A percentile compares a stretch with the other conserved stretches of the same genome.
These are phyloP conservation scores for Fusarium sp. DNA, from an alignment of 2,329 filamentous ascomycete species.

Conservation along the genomic window DNA sequence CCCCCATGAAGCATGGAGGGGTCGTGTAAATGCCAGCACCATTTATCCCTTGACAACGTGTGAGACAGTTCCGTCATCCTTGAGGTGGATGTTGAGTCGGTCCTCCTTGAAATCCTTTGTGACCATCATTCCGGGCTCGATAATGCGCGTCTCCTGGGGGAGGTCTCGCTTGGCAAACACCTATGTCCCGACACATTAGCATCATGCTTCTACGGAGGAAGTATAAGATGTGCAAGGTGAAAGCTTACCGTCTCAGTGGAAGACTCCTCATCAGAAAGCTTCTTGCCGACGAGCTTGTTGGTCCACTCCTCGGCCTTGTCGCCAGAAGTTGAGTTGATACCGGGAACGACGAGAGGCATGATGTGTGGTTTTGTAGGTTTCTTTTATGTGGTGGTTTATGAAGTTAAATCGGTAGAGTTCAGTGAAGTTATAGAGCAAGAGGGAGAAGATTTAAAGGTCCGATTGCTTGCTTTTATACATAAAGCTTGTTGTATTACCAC, in stretches of 20 bases:
- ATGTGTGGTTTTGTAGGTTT: slow-evolving; percentile 13
- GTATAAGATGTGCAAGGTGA: accelerated
- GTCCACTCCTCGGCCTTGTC: slow-evolving; percentile 67
- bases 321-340: slow-evolving; percentile 60
- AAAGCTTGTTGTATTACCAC: slow-evolving; percentile 18
- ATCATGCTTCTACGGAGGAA: background rate
- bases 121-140: slow-evolving; percentile 66
- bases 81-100: slow-evolving; percentile 69
- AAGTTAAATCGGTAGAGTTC: background rate
- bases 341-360: slow-evolving; percentile 75
- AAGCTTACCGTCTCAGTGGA: slow-evolving; percentile 64
- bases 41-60: slow-evolving; percentile 66
- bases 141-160: slow-evolving; percentile 66
- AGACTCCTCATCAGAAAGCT: slow-evolving; percentile 59
- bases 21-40: background rate
- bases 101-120: slow-evolving; percentile 67
- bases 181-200: slow-evolving; percentile 49
- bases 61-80: slow-evolving; percentile 69
- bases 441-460: background rate
- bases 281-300: slow-evolving; percentile 73
- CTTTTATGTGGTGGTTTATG: background rate
- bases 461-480: slow-evolving; percentile 25
- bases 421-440: background rate
- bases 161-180: slow-evolving; percentile 70
- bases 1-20: slow-evolving; percentile 3